Base-by-base conservation (phyloP, 768 basidiomycete species). In the Lactarius indigo region DNA sequence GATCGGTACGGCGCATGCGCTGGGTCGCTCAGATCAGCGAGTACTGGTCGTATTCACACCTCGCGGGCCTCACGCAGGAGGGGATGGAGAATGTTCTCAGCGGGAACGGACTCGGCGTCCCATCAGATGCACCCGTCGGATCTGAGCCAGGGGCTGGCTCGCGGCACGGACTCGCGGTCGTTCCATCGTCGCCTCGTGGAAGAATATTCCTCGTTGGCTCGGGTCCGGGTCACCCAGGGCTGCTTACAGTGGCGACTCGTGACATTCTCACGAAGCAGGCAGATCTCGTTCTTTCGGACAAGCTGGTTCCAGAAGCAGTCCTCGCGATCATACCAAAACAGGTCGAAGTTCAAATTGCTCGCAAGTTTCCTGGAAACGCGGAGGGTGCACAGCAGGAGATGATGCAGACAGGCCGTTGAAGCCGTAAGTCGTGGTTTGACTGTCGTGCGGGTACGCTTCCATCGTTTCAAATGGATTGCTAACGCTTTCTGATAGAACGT, bases 21-120 rank as follows among this genome's bases (percentile, higher is more conserved):
- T 98, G 94, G 93, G 89, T 97, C 3, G 88, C 94, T 0, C 96
- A 98, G 75, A 85, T 98, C 71, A 96, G 94, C 81, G 96, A 98
- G 75, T 98, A 97, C 75, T 98, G 94, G 92, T 89, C 94, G 0
- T 81, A 95, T 57, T 83, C 89, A 13, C 86, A 84, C 50, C 83
- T 98, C 9, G 88, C 92, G 0, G 75, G 78, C 12, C 83, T 97
- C 83, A 80, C 85, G 20, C 81, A 84, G 44, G 73, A 72, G 23
- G 91, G 94, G 5, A 91, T 96, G 86, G 76, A 80, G 13, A 78
- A 81, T n/a, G 75, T 92, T 7, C 75, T 94, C 28, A 79, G 81
- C 47, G 84, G 81, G 1, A 69, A 74, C 15, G 71, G 73, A 7
- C 68, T 73, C 13, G 61, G 57, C 39, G 10, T 61, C 41, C 73